Base-by-base conservation (phyloP, 129 eudicot species). In the Pseudognaphalium luteoalbum region DNA sequence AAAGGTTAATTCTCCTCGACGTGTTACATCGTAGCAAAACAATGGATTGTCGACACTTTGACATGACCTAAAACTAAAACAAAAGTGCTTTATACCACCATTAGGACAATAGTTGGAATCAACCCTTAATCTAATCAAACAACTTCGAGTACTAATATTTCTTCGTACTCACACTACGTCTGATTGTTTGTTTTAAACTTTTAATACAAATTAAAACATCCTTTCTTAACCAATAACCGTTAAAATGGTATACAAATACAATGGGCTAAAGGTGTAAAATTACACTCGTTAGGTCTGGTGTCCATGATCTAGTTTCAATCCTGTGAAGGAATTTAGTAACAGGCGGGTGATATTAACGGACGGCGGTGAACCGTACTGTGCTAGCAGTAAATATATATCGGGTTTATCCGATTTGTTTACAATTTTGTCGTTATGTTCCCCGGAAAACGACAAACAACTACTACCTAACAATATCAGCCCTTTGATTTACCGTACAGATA, bases 401-500 rank as follows among this genome's bases (percentile, higher is more conserved):
- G 47, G 50, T 19, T 33, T 32, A 65, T 32, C 44, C 44, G 1
- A 65, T 19, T 20, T n/a, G n/a, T 1, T 19, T 66, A 37, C 71
- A 39, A 16, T 67, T 28, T 68, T 68, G 58, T 21, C 73, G 58
- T 68, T 39, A 68, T 3, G 11, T 22, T 52, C 12, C 19, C 8
- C 34, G 22, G 9, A 68, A 68, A 68, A 68, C 4, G 58, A 68
- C 73, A 68, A 68, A 41, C 5, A 20, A 57, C n/a, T 68, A 4
- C n/a, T 51, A 68, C 73, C 58, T 20, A 68, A 68, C 30, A n/a
- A 20, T 35, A 67, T 67, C 51, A 67, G 7, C 52, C n/a, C 14
- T 7, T 6, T 68, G 32, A 68, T 68, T 68, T 20, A 22, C 57
- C 73, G 58, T 41, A 68, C 73, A 17, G 73, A 39, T 68, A 42